A percentile compares a stretch with the other conserved stretches of the same genome.
phyloP scores from a whole-genome alignment of 2,329 filamentous ascomycete genomes.

The Pyrenophora graminea region DNA sequence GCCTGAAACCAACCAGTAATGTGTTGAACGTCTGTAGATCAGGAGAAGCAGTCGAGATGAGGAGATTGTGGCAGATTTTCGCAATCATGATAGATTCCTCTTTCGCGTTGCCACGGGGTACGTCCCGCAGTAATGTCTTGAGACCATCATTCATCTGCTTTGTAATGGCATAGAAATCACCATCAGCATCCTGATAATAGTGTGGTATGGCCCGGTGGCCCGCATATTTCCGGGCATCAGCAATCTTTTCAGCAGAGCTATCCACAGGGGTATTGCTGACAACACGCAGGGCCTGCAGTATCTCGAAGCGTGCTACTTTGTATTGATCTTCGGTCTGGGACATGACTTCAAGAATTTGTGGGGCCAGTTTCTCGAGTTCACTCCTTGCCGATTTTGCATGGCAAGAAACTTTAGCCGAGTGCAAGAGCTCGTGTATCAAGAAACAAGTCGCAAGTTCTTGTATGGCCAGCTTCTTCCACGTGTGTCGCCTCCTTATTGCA shows the following conservation, averaged over 20 bases:
- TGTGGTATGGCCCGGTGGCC: constrained; percentile 26
- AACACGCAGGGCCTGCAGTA: constrained; percentile 20
- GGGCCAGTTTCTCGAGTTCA: constrained; percentile 20
- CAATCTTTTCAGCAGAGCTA: constrained; percentile 16
- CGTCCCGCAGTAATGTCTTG: constrained; percentile 23
- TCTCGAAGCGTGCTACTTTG: constrained; percentile 15
- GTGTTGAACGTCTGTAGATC: constrained; percentile 72
- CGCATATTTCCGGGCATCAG: constrained; percentile 11
- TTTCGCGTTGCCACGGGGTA: constrained; percentile 13
- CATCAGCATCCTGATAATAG: constrained; percentile 47
- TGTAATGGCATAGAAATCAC: constrained; percentile 38
- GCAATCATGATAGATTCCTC: constrained; percentile 25
- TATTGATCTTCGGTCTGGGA: constrained; percentile 3
- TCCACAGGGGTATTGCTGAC: constrained; percentile 17
- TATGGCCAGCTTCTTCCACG: constrained; percentile 50
- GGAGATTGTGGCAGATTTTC: constrained; percentile 65
- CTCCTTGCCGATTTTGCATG: constrained; percentile 7
- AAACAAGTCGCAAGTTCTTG: constrained; percentile 49
- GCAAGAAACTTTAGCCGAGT: constrained; percentile 14
- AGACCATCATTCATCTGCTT: constrained; percentile 41
- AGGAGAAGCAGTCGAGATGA: constrained; percentile 64
- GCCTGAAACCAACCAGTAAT: constrained; percentile 66
- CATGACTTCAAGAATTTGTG: constrained; percentile 25
- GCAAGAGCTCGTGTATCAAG: constrained; percentile 46
- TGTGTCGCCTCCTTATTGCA: constrained; percentile 40